phyloP scores from a whole-genome alignment of 73 alveolate genomes.

The Uronychia binucleata region DNA sequence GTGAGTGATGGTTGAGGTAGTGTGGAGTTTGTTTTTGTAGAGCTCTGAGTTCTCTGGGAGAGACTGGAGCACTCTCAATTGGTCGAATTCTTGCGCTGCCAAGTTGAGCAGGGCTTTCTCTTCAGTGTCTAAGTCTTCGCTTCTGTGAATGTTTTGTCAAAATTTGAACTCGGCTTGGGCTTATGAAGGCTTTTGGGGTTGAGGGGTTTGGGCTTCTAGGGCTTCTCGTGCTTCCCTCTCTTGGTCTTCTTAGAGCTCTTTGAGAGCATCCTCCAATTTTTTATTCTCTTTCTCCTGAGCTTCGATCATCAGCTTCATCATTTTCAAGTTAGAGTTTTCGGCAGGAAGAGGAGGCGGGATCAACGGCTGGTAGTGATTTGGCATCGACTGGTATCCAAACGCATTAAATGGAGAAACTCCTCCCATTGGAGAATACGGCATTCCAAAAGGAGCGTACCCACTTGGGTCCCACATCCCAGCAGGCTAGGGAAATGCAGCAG shows the following conservation, averaged over 20 bases:
- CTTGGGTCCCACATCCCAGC: background rate
- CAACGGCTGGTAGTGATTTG: no score
- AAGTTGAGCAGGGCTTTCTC: slow-evolving; percentile 23
- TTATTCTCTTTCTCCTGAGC: slow-evolving; percentile 24
- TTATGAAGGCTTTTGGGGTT: no score
- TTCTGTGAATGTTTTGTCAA: slow-evolving; percentile 9
- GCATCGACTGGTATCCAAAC: no score
- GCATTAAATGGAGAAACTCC: background rate
- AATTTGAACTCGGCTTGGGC: no score
- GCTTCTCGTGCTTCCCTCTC: background rate
- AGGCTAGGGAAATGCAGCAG: slow-evolving; percentile 4
- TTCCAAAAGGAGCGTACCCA: background rate
- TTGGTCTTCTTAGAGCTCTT: background rate
- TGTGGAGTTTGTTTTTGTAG: slow-evolving; percentile 14
- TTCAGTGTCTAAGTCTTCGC: slow-evolving; percentile 15
- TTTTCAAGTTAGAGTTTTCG: slow-evolving; percentile 3
- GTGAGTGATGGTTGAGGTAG: no score
- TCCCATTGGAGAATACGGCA: no score
- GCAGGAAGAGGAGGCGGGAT: no score
- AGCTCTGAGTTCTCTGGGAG: slow-evolving; percentile 11
- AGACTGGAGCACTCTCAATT: background rate
- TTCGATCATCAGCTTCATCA: slow-evolving; percentile 2
- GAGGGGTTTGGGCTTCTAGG: background rate
- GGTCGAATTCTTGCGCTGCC: slow-evolving; percentile 41
- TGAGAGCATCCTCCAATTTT: background rate